Base-by-base conservation (phyloP, 2,329 filamentous ascomycete species). In the Nemania sp. region DNA sequence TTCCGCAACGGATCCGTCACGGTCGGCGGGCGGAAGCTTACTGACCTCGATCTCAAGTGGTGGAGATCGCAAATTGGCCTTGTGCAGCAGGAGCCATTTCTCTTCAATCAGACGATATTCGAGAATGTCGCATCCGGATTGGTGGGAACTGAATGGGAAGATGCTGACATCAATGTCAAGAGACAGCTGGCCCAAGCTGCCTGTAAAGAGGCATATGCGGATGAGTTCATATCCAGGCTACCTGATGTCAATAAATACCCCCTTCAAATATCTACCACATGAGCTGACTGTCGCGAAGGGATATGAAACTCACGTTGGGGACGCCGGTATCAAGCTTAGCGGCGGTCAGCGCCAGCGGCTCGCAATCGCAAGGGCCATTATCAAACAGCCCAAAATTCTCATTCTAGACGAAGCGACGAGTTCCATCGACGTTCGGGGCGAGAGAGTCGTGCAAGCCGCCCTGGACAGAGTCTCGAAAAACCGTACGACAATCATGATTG, bases 291-390 rank as follows among this genome's bases (percentile, higher is more conserved):
- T 3, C 2, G 21, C 6, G 32, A 54, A 73, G 65, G 83, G 83
- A 2, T 90, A 89, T 65, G 77, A 84, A 2, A 88, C 87, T 0
- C 75, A 80, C 5, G 86, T 90, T 2, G 88, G 88, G 1, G 86
- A 90, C 66, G 80, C 82, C 13, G 88, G 89, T 9, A 83, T 85
- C 54, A 85, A 86, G 67, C 74, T 90, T 1, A 88, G 84, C 17
- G 88, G 88, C n/a, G 88, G 88, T 11, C 87, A 89, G 67, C 80
- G 86, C 20, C 87, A 90, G 68, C 79, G 87, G 7, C 78, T 90
- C 13, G 85, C 87, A 0, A 90, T 90, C 55, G 87, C 87, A 1
- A 80, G 87, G 39, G 85, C 83, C 35, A 87, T 90, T 59, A 78
- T 90, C 53, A 84, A 84, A 43, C 76, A 86, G 59, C 86, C 88